Conservation (phyloP, 768 basidiomycete species). For the Rhizopogon vinicolor region DNA sequence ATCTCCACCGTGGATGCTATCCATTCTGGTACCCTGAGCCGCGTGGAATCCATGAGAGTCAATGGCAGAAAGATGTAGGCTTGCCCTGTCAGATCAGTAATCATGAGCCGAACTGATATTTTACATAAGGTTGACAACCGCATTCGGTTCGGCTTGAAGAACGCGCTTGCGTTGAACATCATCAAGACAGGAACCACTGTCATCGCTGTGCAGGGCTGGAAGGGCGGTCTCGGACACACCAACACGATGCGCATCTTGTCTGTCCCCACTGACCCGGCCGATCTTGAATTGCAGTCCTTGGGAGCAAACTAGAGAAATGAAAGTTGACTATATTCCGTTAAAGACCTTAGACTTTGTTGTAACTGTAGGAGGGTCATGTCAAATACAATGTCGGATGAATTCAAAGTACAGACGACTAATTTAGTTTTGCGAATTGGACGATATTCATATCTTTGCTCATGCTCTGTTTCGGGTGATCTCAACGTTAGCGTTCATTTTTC, state of each 20-base stretch:
- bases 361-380: not conserved
- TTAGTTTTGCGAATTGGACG: too few species aligned
- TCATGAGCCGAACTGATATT: constrained; percentile 7
- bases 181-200: constrained; percentile 87
- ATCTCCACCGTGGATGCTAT: constrained; percentile 94
- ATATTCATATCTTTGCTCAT: not conserved
- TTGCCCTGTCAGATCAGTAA: not conserved
- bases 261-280: constrained; percentile 78
- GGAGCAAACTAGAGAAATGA: constrained; percentile 20
- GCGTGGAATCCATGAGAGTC: constrained; percentile 79
- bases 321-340: not conserved
- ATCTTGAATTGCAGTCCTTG: constrained; percentile 69
- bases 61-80: constrained; percentile 97
- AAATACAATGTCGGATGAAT: not conserved
- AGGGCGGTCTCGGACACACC: constrained; percentile 94
- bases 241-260: constrained; percentile 84
- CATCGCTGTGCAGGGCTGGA: constrained; percentile 99
- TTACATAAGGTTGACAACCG: constrained; percentile 74
- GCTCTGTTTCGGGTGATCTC: too few species aligned
- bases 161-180: constrained; percentile 78
- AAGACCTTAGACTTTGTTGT: not conserved
- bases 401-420: not conserved
- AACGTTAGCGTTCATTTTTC: not conserved
- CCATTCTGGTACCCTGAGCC: constrained; percentile 97
- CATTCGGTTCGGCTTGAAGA: constrained; percentile 83